phyloP scores from a whole-genome alignment of 306 rosid genomes.

The Sphenostylis stenocarpa region DNA sequence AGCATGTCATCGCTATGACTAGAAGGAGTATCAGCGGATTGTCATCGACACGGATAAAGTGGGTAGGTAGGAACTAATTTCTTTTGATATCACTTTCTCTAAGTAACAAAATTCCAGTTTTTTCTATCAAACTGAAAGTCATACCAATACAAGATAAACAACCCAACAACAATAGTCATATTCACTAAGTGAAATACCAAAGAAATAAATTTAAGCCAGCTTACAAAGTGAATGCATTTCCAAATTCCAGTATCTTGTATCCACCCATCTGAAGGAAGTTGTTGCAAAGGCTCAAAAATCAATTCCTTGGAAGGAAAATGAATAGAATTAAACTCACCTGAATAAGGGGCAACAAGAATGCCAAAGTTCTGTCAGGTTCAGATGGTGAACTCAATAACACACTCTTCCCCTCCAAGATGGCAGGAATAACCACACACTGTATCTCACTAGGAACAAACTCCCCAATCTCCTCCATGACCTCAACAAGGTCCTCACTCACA shows the following conservation, averaged over 20 bases:
- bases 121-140: neutral
- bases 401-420: conserved; percentile 70
- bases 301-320: neutral
- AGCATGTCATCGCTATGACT: too few relatives aligned
- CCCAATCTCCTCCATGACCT: conserved; percentile 57
- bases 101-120: neutral
- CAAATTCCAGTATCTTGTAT: neutral
- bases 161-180: neutral
- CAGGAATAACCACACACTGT: conserved; percentile 69
- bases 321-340: conserved; percentile 52
- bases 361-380: conserved; percentile 71
- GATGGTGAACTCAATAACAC: conserved; percentile 76
- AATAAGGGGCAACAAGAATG: conserved; percentile 85
- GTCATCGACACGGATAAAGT: too few relatives aligned
- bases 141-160: neutral
- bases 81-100: neutral
- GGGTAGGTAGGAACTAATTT: neutral
- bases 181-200: neutral
- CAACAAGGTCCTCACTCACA: conserved; percentile 60
- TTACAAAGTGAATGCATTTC: neutral
- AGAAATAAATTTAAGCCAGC: neutral
- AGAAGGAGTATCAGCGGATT: too few relatives aligned
- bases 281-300: neutral
- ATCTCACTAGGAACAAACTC: conserved; percentile 74
- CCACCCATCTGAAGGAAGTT: neutral